A percentile compares a stretch with the other conserved stretches of the same genome.
phyloP scores from a whole-genome alignment of 2,329 filamentous ascomycete species.

The Hypoxylon sp. region DNA sequence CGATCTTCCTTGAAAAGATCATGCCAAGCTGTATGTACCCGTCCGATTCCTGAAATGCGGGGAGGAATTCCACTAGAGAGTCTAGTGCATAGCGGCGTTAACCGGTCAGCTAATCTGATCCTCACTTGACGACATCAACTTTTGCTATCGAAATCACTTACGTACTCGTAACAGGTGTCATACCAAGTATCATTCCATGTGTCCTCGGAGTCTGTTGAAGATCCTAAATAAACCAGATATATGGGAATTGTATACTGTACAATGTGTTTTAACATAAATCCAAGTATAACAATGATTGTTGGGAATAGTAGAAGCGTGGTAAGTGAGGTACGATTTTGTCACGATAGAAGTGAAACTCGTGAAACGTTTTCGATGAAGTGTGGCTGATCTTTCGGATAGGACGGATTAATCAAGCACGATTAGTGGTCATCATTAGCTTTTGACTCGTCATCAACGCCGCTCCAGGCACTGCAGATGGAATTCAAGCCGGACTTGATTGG shows the following conservation, averaged over 20 bases:
- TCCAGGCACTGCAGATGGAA: conserved; percentile 14
- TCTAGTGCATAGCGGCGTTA: conserved; percentile 5
- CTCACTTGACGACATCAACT: conserved; percentile 30
- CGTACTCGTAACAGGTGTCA: conserved; percentile 2
- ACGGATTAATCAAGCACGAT: conserved; percentile 24
- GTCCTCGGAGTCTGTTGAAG: background rate
- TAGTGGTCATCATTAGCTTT: conserved; percentile 24
- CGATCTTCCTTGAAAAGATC: conserved; percentile 22
- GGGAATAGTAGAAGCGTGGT: background rate
- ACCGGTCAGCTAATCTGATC: conserved; percentile 30
- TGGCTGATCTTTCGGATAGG: conserved; percentile 32
- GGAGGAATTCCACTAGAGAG: conserved; percentile 5
- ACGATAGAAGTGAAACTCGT: conserved; percentile 11
- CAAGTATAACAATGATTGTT: background rate
- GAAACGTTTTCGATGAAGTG: conserved; percentile 18
- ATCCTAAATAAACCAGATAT: background rate
- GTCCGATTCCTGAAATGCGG: conserved; percentile 28
- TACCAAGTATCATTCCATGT: no score
- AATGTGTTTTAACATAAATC: background rate
- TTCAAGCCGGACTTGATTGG: conserved; percentile 27
- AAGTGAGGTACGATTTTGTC: conserved; percentile 18
- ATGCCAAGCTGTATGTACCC: conserved; percentile 1
- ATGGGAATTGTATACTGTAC: background rate
- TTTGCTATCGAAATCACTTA: conserved; percentile 10
- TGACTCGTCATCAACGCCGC: conserved; percentile 30